phyloP scores from a whole-genome alignment of 2,329 filamentous ascomycete genomes.

The Microdochium bolleyi region DNA sequence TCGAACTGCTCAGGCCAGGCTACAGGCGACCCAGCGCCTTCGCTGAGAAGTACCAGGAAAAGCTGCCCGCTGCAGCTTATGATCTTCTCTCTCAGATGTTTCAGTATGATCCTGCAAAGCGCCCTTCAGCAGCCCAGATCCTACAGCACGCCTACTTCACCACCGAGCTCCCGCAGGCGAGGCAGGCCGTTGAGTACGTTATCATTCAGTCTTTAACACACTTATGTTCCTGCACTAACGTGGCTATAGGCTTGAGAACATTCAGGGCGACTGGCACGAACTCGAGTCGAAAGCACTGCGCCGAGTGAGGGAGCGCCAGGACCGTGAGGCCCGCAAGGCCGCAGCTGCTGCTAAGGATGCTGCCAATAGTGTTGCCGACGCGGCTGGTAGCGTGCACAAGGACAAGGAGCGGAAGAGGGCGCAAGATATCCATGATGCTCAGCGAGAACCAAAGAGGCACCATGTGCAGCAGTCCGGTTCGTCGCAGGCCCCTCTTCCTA shows the following conservation, averaged over 20 bases:
- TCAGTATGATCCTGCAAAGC: conserved; percentile 74
- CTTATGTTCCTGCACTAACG: conserved; percentile 8
- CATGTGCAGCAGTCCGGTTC: background rate
- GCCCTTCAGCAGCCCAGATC: conserved; percentile 77
- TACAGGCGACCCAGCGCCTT: conserved; percentile 69
- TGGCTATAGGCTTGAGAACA: conserved; percentile 54
- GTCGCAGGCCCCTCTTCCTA: no score
- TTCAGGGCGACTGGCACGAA: conserved; percentile 97
- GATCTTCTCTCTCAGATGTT: conserved; percentile 82
- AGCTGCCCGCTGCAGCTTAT: conserved; percentile 72
- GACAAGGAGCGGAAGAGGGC: background rate
- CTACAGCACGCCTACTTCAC: conserved; percentile 85
- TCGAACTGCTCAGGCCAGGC: conserved; percentile 77
- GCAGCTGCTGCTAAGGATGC: conserved; percentile 17
- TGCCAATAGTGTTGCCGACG: background rate
- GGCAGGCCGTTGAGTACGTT: conserved; percentile 74
- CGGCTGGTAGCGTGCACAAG: background rate
- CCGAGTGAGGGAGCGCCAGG: conserved; percentile 73
- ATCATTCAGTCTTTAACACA: background rate
- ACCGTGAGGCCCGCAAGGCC: conserved; percentile 40
- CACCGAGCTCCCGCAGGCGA: conserved; percentile 67
- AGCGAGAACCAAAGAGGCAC: background rate
- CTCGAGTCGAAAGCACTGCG: conserved; percentile 93
- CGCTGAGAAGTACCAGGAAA: conserved; percentile 71
- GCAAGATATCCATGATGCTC: background rate